Percentiles rank a stretch among this genome's conserved stretches.
These are phyloP conservation scores for Isoetes taiwanensis DNA, from an alignment of 75 land plant genomes.

Conservation along the genomic window DNA sequence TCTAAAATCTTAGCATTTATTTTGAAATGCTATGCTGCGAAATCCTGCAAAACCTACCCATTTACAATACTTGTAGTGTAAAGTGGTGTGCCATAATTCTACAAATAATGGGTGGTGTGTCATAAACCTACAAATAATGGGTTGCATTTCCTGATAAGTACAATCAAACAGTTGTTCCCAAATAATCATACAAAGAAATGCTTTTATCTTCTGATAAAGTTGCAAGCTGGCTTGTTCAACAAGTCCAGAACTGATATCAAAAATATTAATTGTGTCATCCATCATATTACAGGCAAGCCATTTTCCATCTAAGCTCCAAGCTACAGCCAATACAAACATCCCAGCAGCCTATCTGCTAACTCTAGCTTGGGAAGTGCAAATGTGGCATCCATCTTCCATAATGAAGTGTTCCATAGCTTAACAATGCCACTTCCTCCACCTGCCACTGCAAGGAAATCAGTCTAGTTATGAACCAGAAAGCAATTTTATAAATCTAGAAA, in stretches of 20 bases:
- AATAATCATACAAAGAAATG: slow-evolving; percentile 76
- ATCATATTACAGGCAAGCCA: slow-evolving; percentile 83
- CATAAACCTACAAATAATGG: too few relatives aligned
- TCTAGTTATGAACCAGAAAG: too few relatives aligned
- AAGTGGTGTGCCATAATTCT: too few relatives aligned
- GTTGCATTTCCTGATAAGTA: too few relatives aligned
- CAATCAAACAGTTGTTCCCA: too few relatives aligned
- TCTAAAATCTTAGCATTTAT: too few relatives aligned
- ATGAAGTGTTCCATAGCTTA: slow-evolving; percentile 79
- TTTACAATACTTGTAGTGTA: too few relatives aligned
- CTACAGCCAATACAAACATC: slow-evolving; percentile 89
- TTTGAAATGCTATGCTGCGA: too few relatives aligned
- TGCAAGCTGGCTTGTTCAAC: slow-evolving; percentile 59
- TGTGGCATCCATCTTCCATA: slow-evolving; percentile 48
- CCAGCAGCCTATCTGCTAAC: slow-evolving; percentile 34
- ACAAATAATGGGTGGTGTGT: too few relatives aligned
- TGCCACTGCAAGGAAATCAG: slow-evolving; percentile 74
- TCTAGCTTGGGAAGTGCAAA: slow-evolving; percentile 62
- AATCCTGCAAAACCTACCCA: too few relatives aligned
- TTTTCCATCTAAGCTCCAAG: slow-evolving; percentile 92
- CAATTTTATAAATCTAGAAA: too few relatives aligned
- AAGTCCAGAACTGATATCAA: slow-evolving; percentile 91
- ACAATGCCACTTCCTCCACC: slow-evolving; percentile 90
- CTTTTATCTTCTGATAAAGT: slow-evolving; percentile 93
- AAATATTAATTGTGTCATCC: slow-evolving; percentile 84